A percentile compares a stretch with the other conserved stretches of the same genome.
phyloP scores from a whole-genome alignment of 2,329 filamentous ascomycete genomes.

The Pestalotiopsis sp. region DNA sequence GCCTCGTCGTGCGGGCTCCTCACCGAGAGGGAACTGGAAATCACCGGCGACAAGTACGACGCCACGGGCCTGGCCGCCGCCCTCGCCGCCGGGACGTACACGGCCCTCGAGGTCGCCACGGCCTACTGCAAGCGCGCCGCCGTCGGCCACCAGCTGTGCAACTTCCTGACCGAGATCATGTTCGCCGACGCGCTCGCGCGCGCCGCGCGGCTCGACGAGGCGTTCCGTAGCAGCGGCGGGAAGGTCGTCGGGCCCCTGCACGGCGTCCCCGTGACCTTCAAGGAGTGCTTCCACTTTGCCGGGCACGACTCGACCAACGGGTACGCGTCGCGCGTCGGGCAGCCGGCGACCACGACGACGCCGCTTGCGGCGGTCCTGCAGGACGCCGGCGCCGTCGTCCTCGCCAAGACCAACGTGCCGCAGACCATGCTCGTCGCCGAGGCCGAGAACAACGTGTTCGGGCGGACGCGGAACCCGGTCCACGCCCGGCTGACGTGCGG shows the following conservation, averaged over 20 bases:
- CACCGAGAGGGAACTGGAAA: slow-evolving; percentile 19
- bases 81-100: slow-evolving; percentile 8
- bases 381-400: slow-evolving; percentile 22
- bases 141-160: slow-evolving; percentile 15
- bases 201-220: slow-evolving; percentile 40
- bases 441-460: slow-evolving; percentile 25
- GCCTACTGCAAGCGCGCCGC: slow-evolving; percentile 11
- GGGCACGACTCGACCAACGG: slow-evolving; percentile 32
- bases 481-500: slow-evolving; percentile 22
- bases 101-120: neutral
- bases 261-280: slow-evolving; percentile 51
- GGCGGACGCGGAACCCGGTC: slow-evolving; percentile 25
- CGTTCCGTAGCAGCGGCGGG: slow-evolving; percentile 36
- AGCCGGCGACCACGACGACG: slow-evolving; percentile 20
- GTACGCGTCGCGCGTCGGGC: slow-evolving; percentile 26
- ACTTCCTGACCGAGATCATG: slow-evolving; percentile 42
- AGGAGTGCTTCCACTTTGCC: slow-evolving; percentile 30
- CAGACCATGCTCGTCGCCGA: slow-evolving; percentile 28
- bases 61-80: slow-evolving; percentile 24
- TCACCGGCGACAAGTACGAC: slow-evolving; percentile 24
- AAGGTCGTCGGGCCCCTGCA: slow-evolving; percentile 52
- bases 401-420: slow-evolving; percentile 26
- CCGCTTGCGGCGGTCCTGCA: slow-evolving; percentile 21
- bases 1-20: slow-evolving; percentile 20
- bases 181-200: slow-evolving; percentile 40